A percentile compares a stretch with the other conserved stretches of the same genome.
These are phyloP conservation scores for Eucalyptus pauciflora DNA, from an alignment of 345 rosid species.

Conservation along the genomic window DNA sequence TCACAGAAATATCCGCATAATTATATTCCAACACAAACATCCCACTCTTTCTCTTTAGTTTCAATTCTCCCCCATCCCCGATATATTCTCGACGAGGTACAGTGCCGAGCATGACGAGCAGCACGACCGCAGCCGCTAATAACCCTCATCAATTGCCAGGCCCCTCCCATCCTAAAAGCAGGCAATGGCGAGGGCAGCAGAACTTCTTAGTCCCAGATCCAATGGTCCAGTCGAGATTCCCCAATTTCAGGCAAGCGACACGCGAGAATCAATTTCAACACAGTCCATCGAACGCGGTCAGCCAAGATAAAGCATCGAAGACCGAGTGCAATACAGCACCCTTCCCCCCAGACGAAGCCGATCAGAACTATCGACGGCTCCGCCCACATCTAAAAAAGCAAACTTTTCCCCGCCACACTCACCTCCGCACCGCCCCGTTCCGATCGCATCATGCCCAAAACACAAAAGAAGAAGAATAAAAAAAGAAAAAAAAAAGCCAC, in stretches of 20 bases:
- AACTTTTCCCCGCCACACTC: not conserved
- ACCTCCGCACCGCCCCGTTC: not conserved
- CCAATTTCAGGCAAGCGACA: not conserved
- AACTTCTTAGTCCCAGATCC: not conserved
- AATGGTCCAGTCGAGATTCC: not conserved
- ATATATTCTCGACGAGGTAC: not conserved
- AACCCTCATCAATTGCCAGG: not conserved
- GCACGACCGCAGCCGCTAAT: not conserved
- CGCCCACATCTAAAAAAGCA: not conserved
- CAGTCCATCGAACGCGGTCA: not conserved
- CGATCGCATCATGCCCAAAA: not conserved
- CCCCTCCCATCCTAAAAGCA: not conserved
- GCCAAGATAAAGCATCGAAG: not conserved
- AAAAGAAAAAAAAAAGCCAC: not conserved
- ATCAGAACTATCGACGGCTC: not conserved
- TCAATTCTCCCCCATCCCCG: not conserved
- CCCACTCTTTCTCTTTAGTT: not conserved
- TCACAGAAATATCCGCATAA: not conserved
- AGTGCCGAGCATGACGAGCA: not conserved
- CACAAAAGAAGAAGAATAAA: not conserved
- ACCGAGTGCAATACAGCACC: not conserved
- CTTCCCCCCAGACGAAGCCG: not conserved
- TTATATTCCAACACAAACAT: not conserved
- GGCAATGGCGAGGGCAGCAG: not conserved
- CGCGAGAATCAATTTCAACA: not conserved